Evolutionary conservation across 1,139 yeast species (phyloP), one percentile per base, ranked within the genome.

Genomic region (Geotrichum cucujoidarum): DNA sequence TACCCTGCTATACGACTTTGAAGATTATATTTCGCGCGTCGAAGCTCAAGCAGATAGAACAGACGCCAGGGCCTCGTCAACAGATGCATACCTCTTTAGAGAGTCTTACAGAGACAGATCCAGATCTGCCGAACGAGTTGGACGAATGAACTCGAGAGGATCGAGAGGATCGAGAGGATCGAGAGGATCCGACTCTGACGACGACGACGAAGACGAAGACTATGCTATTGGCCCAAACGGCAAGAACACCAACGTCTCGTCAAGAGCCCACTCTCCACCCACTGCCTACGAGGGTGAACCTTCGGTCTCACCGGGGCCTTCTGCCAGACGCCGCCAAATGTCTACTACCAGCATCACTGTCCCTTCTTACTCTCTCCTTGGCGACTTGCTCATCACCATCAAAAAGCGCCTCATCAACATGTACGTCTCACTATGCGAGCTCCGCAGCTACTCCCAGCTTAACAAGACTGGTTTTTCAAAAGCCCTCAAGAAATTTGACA

Each of bases 401-500:
- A 83, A 81, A 64, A 81, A 83, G 62, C 73, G 88, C 50, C 66
- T 83, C 3, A 76, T 81, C 38, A 75, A 81, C 11, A 67, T 81
- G 41, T 90, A 80, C 68, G 90, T 92, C 10, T 73, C 79, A 21
- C 70, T 89, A 32, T 81, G 89, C n/a, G 97, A 90, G 64, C 74
- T 90, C 57, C 81, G 84, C 60, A 85, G 95, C 11, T 90, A 71
- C 63, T 74, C 85, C 47, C 95, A 88, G 60, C 73, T 90, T 57
- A 90, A 90, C 71, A 76, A 76, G 56, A 86, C 95, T 30, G 97
- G 97, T 5, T 87, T 90, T 67, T 77, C 85, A 40, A 90, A 90
- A 67, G 90, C 89, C 43, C 74, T 89, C 57, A 90, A 90, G 64
- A 90, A 90, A 69, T 90, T 86, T 64, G 96, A 90, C 67, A 90